Evolutionary conservation across 148 eudicot species (phyloP), one percentile per base, ranked within the genome.

Genomic region (Vaccinium corymbosum): DNA sequence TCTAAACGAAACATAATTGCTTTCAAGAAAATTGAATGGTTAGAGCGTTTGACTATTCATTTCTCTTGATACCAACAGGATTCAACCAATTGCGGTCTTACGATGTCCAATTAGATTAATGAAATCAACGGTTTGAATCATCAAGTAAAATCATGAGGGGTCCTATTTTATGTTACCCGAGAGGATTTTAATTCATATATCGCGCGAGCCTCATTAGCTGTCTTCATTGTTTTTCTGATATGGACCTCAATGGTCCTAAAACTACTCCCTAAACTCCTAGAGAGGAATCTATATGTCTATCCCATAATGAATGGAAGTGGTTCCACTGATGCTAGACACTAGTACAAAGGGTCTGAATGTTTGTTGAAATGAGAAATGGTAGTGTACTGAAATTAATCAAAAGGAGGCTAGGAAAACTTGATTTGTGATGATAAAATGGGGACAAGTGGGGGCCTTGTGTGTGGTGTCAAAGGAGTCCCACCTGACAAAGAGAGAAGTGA

Each of bases 401-500:
- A 4, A 59, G 48, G 85, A 61, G 7, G 68, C 46, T 42, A 42
- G 46, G 46, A 42, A 46, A 19, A 42, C 13, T 35, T 71, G 4
- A 7, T 42, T 42, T 42, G 46, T 42, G 25, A 59, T 42, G 48
- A 57, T 25, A 5, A 49, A 6, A 49, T n/a, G 29, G 57, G 73
- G 35, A 22, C 32, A 59, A n/a, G 38, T 49, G 50, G 35, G 73
- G 22, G 74, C 76, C 35, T 17, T 59, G 50, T 53, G 25, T 85
- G 81, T 66, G 87, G 85, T 82, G 82, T 75, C 76, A 50, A 38
- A 51, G 76, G 77, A 70, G 59, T 42, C 85, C 87, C 87, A 86
- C 82, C 79, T 82, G 85, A 82, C 19, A 76, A 38, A 78, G 87
- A 76, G 79, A 78, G 81, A 75, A 51, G 76, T 22, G 70, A 50